Evolutionary conservation across 192 early-diverging fungal genomes (phyloP).

Genomic region (Radiomyces spectabilis): DNA sequence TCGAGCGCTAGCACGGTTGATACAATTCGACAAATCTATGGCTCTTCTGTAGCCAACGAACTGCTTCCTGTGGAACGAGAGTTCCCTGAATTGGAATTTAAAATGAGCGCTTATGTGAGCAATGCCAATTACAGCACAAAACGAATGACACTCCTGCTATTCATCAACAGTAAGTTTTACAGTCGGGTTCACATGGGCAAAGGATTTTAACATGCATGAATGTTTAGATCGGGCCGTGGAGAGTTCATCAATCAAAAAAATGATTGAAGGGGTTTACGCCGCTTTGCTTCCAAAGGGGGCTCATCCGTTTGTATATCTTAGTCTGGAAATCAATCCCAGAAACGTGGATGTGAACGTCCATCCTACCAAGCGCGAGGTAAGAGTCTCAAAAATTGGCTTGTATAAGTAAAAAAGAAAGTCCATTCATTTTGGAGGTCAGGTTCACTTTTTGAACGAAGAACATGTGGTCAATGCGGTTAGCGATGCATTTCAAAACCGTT

Average conservation of each 20-base stretch:
- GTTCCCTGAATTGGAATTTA: conserved; percentile 44
- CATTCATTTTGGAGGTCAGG: conserved; percentile 39
- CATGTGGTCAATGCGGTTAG: conserved; percentile 61
- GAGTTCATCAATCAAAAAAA: conserved; percentile 67
- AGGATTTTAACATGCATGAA: too few relatives aligned
- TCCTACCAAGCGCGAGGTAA: conserved; percentile 87
- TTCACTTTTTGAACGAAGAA: conserved; percentile 92
- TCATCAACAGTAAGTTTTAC: conserved; percentile 96
- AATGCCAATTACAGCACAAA: conserved; percentile 86
- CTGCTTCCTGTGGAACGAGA: conserved; percentile 56
- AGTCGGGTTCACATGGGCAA: too few relatives aligned
- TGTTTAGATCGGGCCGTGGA: conserved; percentile 84
- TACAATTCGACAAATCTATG: conserved; percentile 82
- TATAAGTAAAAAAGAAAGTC: not conserved
- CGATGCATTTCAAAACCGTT: conserved; percentile 57
- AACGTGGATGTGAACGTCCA: conserved; percentile 98
- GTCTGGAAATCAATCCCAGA: conserved; percentile 76
- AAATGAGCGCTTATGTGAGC: conserved; percentile 73
- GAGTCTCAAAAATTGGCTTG: not conserved
- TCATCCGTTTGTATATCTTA: conserved; percentile 88
- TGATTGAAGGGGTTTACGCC: conserved; percentile 76
- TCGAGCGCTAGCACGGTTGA: conserved; percentile 53
- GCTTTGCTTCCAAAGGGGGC: conserved; percentile 77
- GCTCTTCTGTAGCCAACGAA: conserved; percentile 69
- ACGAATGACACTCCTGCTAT: conserved; percentile 80